phyloP scores from a whole-genome alignment of 2,329 filamentous ascomycete genomes.

The Phyllosticta citriasiana region DNA sequence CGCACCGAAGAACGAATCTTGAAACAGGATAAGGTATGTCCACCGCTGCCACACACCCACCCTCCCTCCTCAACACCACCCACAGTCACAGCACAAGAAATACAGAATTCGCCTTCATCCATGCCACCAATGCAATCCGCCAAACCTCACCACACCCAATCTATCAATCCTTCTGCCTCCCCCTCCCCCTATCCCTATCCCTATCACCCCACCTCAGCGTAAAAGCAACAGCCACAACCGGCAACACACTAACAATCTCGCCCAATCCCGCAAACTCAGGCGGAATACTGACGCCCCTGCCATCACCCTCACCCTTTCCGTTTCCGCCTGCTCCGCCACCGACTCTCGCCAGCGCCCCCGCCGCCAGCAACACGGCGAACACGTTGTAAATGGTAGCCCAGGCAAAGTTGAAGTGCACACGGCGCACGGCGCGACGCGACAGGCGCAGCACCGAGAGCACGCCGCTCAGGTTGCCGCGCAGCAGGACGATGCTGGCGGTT shows the following conservation, averaged over 20 bases:
- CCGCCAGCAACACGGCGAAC: conserved; percentile 55
- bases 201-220: conserved; percentile 30
- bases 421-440: conserved; percentile 29
- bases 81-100: too few species aligned
- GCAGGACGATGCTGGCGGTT: conserved; percentile 60
- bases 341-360: conserved; percentile 50
- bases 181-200: background rate
- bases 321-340: conserved; percentile 21
- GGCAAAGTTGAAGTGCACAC: conserved; percentile 53
- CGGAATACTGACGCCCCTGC: conserved; percentile 35
- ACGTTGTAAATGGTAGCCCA: conserved; percentile 65
- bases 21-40: too few species aligned
- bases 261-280: conserved; percentile 59
- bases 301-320: background rate
- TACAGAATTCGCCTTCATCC: too few species aligned
- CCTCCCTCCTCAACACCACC: too few species aligned
- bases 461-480: conserved; percentile 46
- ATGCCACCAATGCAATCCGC: too few species aligned
- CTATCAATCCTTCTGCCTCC: background rate
- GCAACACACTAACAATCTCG: conserved; percentile 64
- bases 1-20: too few species aligned
- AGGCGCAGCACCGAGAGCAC: conserved; percentile 51
- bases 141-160: background rate
- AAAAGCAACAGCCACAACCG: conserved; percentile 52
- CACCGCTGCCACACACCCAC: too few species aligned